Conservation (phyloP, 441 rosid genomes). For the Adansonia grandidieri region DNA sequence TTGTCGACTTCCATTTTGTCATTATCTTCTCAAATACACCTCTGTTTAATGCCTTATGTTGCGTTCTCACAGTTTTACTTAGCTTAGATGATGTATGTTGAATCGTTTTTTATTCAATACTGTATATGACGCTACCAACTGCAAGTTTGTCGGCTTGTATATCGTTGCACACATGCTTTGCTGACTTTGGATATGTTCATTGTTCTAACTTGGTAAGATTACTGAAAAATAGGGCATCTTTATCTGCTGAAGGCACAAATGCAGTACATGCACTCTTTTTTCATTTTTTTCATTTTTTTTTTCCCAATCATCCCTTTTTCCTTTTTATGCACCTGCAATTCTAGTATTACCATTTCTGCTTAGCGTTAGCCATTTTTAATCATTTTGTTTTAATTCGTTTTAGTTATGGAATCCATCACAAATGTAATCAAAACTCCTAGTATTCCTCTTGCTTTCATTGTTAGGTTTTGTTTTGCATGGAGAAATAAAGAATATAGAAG, state of each 20-base stretch:
- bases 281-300: neutral
- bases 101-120: neutral
- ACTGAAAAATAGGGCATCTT: neutral
- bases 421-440: neutral
- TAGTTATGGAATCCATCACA: neutral
- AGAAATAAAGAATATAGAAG: neutral
- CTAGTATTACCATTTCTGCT: neutral
- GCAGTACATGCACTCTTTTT: neutral
- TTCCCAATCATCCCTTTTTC: neutral
- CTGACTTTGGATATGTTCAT: neutral
- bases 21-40: neutral
- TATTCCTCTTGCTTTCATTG: neutral
- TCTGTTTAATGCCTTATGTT: neutral
- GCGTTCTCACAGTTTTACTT: constrained; percentile 6
- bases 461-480: neutral
- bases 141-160: constrained; percentile 28
- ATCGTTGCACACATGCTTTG: neutral
- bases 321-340: constrained; percentile 5
- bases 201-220: neutral
- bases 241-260: constrained; percentile 10
- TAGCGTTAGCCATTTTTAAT: neutral
- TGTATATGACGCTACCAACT: neutral
- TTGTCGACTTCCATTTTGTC: constrained; percentile 15
- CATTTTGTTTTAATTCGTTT: neutral
- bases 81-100: neutral